Percentiles rank a stretch among this genome's conserved stretches.
Conservation (phyloP, 208 protist genomes). For the Leishmania mexicana region DNA sequence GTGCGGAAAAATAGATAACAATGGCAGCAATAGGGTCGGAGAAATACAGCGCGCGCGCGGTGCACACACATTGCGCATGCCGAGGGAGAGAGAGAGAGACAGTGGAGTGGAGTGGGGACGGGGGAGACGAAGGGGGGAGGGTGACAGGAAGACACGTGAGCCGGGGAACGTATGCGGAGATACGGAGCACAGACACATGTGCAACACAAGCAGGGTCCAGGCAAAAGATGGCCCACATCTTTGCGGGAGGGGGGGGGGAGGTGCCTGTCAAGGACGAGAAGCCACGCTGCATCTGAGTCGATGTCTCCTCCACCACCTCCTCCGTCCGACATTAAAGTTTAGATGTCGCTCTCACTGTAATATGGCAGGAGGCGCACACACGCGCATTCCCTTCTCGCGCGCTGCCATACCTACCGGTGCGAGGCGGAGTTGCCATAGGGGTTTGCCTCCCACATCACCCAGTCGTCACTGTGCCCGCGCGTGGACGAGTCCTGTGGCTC, state of each 20-base stretch:
- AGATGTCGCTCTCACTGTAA: background rate
- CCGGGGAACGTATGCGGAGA: background rate
- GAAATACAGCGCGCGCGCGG: background rate
- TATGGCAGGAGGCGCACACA: background rate
- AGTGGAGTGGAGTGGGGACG: background rate
- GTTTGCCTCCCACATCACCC: constrained; percentile 19
- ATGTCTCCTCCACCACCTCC: background rate
- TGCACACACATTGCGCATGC: background rate
- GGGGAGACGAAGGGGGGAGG: background rate
- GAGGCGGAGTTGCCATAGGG: background rate
- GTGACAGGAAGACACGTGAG: background rate
- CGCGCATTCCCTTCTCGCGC: background rate
- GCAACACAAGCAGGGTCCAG: background rate
- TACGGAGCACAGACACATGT: background rate
- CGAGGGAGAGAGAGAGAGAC: too few relatives aligned
- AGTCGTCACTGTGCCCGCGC: background rate
- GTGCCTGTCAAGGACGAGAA: background rate
- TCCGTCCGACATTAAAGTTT: background rate
- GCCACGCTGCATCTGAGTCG: background rate
- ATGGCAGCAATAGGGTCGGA: background rate
- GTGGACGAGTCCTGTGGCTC: background rate
- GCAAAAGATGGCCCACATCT: background rate
- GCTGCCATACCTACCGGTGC: constrained; percentile 2
- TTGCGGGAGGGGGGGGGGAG: too few relatives aligned
- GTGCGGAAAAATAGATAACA: background rate